phyloP scores from a whole-genome alignment of 208 protist genomes.

The Phytomonas francai region DNA sequence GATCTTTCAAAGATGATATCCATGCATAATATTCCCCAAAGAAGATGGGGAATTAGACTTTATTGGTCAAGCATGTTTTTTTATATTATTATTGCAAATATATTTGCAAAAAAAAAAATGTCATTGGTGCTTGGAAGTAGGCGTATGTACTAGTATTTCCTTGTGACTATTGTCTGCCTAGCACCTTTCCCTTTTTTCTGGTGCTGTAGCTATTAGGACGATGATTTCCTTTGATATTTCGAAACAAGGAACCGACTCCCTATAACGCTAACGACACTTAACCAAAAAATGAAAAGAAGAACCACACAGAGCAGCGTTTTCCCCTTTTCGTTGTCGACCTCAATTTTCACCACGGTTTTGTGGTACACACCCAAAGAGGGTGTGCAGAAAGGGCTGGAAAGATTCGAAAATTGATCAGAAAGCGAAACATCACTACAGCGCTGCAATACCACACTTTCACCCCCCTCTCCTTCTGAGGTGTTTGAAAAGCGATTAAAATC shows the following conservation, averaged over 20 bases:
- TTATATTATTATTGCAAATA: neutral
- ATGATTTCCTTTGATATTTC: neutral
- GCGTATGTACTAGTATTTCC: neutral
- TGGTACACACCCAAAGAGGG: neutral
- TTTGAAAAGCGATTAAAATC: neutral
- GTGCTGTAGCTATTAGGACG: neutral
- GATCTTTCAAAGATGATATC: neutral
- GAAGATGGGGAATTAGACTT: neutral
- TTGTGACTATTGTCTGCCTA: too few species aligned
- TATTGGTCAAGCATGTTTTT: slow-evolving; percentile 1
- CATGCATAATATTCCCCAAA: neutral
- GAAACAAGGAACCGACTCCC: neutral
- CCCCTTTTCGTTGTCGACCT: neutral
- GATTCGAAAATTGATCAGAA: slow-evolving; percentile 4
- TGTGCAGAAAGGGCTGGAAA: neutral
- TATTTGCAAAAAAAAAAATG: neutral
- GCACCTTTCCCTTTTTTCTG: neutral
- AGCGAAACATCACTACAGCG: slow-evolving; percentile 4
- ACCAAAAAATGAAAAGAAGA: neutral
- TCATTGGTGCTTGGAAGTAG: neutral
- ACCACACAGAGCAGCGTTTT: neutral
- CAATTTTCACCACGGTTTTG: neutral
- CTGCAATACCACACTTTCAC: neutral
- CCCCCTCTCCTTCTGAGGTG: neutral
- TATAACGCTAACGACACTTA: neutral